Percentiles rank a stretch among this genome's conserved stretches.
phyloP scores from a whole-genome alignment of 1,139 yeast genomes.

The Protomyces inundatus region DNA sequence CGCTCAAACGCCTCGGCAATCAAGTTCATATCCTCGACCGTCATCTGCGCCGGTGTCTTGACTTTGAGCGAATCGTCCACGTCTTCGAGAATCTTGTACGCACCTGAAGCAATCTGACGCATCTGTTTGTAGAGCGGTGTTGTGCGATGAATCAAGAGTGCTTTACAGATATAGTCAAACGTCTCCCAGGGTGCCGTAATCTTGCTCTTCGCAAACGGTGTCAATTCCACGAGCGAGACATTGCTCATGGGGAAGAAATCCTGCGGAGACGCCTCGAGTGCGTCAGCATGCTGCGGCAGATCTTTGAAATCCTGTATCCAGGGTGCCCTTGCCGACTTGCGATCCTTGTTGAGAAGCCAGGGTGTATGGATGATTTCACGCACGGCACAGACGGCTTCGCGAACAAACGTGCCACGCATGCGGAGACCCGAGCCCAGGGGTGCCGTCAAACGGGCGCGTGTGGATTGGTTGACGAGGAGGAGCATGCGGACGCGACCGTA shows the following conservation, averaged over 20 bases:
- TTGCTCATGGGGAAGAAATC: constrained; percentile 4
- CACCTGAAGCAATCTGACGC: constrained; percentile 15
- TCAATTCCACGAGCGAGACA: constrained; percentile 12
- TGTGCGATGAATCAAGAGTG: constrained; percentile 6
- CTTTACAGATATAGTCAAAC: constrained; percentile 6
- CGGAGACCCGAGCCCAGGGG: constrained; percentile 15
- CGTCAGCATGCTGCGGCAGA: background rate
- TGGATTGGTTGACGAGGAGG: constrained; percentile 8
- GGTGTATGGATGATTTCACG: constrained; percentile 15
- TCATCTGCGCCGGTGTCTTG: constrained; percentile 18
- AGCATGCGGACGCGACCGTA: constrained; percentile 18
- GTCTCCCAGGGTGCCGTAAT: constrained; percentile 24
- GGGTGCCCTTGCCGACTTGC: background rate
- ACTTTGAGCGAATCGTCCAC: background rate
- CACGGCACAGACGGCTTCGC: constrained; percentile 16
- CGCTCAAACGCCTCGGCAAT: constrained; percentile 12
- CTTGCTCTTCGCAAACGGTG: constrained; percentile 6
- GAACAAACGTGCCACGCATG: constrained; percentile 12
- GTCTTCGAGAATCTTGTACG: constrained; percentile 9
- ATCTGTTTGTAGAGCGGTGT: constrained; percentile 18
- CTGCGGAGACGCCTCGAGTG: constrained; percentile 1
- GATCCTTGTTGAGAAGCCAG: background rate
- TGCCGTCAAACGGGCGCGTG: constrained; percentile 8
- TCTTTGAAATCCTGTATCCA: constrained; percentile 14
- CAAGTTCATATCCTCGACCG: constrained; percentile 13